These are phyloP conservation scores for Asterophora lycoperdoides DNA, from an alignment of 768 basidiomycete species.

Conservation along the genomic window DNA sequence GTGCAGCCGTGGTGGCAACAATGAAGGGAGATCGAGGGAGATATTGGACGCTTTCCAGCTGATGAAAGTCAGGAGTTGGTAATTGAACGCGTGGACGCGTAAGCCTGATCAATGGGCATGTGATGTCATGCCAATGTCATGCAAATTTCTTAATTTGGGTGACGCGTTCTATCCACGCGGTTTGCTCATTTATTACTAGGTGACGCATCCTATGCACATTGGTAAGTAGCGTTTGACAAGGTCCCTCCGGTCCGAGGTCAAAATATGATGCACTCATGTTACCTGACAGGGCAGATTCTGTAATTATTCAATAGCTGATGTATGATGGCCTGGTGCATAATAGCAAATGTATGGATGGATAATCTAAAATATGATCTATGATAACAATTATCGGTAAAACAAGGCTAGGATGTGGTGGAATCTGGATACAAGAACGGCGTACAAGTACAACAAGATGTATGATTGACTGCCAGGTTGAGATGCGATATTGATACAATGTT, in stretches of 20 bases:
- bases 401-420: not conserved
- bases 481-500: conserved; percentile 10
- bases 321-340: not conserved
- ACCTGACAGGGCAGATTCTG: too few species aligned
- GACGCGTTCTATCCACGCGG: not conserved
- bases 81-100: not conserved
- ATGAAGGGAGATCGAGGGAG: not conserved
- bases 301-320: too few species aligned
- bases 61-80: not conserved
- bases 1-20: not conserved
- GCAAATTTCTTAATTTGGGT: not conserved
- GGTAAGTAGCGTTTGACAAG: too few species aligned
- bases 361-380: not conserved
- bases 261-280: too few species aligned
- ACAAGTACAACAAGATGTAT: not conserved
- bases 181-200: too few species aligned
- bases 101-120: too few species aligned
- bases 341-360: not conserved
- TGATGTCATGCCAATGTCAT: too few species aligned
- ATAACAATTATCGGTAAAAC: conserved; percentile 4
- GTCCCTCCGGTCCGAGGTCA: too few species aligned
- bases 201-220: too few species aligned
- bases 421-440: not conserved
- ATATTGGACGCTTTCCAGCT: not conserved
- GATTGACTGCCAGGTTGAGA: not conserved